These are phyloP conservation scores for Sphaerulina musiva DNA, from an alignment of 2,329 filamentous ascomycete species.

Conservation along the genomic window DNA sequence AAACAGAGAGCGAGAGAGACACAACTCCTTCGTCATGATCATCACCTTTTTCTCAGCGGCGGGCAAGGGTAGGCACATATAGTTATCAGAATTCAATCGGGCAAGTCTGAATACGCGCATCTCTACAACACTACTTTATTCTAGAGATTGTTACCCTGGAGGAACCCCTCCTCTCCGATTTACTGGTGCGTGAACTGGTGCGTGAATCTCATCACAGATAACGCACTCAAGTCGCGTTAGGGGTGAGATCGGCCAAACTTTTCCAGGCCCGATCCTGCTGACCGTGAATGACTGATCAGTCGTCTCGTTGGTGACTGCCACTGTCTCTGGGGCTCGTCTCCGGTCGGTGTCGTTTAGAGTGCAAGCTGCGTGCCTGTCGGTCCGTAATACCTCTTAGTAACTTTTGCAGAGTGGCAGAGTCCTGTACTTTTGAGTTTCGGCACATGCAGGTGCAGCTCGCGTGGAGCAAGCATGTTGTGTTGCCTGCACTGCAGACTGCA, in stretches of 20 bases:
- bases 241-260: background rate
- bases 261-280: background rate
- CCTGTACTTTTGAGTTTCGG: background rate
- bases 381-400: background rate
- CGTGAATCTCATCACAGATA: background rate
- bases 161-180: slow-evolving; percentile 1
- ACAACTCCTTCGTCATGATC: no score
- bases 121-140: background rate
- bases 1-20: no score
- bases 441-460: slow-evolving; percentile 4
- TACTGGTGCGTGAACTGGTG: no score
- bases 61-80: no score
- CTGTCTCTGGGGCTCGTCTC: background rate
- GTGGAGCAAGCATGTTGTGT: slow-evolving; percentile 1
- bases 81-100: no score
- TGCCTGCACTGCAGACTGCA: no score
- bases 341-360: background rate
- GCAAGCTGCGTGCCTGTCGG: background rate
- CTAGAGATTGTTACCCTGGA: background rate
- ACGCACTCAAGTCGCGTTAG: background rate
- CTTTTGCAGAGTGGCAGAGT: background rate
- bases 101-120: background rate
- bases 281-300: no score
- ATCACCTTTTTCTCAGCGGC: no score
- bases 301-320: background rate